These are phyloP conservation scores for Iris pallida DNA, from an alignment of 116 monocot species.

Conservation along the genomic window DNA sequence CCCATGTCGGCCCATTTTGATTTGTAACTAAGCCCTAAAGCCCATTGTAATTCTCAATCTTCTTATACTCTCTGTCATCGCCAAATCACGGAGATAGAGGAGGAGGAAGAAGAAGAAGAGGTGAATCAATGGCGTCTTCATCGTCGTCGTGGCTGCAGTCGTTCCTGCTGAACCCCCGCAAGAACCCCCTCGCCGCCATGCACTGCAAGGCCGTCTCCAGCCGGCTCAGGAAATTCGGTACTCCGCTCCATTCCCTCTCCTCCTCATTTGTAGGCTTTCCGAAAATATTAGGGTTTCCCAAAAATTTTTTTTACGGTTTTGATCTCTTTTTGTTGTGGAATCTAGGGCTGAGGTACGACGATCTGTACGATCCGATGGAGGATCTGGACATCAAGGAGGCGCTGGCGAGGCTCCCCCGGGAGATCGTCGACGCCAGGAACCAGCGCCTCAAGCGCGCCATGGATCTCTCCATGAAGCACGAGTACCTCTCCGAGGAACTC, in stretches of 20 bases:
- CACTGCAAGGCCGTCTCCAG: slow-evolving; percentile 48
- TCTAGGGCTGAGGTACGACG: slow-evolving; percentile 81
- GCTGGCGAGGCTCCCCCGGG: slow-evolving; percentile 69
- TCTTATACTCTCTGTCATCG: no score
- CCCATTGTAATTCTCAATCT: no score
- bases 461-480: slow-evolving; percentile 98
- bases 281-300: slow-evolving; percentile 4
- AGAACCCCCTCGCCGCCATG: slow-evolving; percentile 61
- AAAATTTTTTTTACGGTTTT: neutral
- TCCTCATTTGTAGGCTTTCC: neutral
- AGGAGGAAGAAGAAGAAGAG: no score
- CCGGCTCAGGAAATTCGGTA: slow-evolving; percentile 71
- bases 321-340: neutral
- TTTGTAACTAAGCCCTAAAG: no score
- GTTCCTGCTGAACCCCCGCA: slow-evolving; percentile 43
- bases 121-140: no score
- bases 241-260: neutral
- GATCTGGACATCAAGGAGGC: slow-evolving; percentile 99
- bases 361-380: slow-evolving; percentile 76
- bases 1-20: no score
- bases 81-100: no score
- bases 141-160: slow-evolving; percentile 1
- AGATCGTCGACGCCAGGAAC: slow-evolving; percentile 87
- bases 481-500: slow-evolving; percentile 59
- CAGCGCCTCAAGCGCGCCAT: slow-evolving; percentile 97